Evolutionary conservation across 169 alveolate species (phyloP).

Genomic region (Besnoitia besnoiti): DNA sequence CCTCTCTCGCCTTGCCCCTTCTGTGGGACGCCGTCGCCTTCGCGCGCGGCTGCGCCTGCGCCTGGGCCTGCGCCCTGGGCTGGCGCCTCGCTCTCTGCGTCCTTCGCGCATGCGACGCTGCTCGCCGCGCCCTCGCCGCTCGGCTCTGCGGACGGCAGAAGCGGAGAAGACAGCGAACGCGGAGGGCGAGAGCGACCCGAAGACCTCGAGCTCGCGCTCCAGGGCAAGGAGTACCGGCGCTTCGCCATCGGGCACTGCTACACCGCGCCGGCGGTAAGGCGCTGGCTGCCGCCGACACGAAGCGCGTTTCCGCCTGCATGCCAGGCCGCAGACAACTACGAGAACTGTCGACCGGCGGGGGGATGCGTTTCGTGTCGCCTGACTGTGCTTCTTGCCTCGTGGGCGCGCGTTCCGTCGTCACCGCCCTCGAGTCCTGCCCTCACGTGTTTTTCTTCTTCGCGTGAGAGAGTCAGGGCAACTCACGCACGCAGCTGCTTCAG

Average conservation of each 20-base stretch:
- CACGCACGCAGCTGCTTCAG: too few species aligned
- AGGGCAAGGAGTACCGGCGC: slow-evolving; percentile 6
- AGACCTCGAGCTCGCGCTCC: neutral
- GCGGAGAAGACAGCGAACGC: neutral
- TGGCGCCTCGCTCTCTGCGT: neutral
- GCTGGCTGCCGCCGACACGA: too few species aligned
- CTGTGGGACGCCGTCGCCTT: neutral
- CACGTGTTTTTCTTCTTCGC: too few species aligned
- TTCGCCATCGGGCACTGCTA: slow-evolving; percentile 34
- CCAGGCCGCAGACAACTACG: too few species aligned
- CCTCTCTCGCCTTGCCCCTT: neutral
- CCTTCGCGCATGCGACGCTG: neutral
- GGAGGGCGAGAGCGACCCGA: neutral
- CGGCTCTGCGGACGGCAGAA: neutral
- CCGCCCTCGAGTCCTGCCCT: too few species aligned
- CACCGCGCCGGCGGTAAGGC: neutral
- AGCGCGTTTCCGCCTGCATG: too few species aligned
- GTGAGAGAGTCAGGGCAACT: too few species aligned
- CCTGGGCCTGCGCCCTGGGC: neutral
- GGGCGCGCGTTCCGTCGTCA: too few species aligned
- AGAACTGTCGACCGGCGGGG: too few species aligned
- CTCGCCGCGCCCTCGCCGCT: neutral
- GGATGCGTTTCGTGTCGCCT: too few species aligned
- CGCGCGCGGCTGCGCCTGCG: slow-evolving; percentile 7
- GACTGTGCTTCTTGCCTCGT: too few species aligned